A percentile compares a stretch with the other conserved stretches of the same genome.
Evolutionary conservation across 2,329 filamentous ascomycete species (phyloP).

Genomic region (Pseudogymnoascus sp.): DNA sequence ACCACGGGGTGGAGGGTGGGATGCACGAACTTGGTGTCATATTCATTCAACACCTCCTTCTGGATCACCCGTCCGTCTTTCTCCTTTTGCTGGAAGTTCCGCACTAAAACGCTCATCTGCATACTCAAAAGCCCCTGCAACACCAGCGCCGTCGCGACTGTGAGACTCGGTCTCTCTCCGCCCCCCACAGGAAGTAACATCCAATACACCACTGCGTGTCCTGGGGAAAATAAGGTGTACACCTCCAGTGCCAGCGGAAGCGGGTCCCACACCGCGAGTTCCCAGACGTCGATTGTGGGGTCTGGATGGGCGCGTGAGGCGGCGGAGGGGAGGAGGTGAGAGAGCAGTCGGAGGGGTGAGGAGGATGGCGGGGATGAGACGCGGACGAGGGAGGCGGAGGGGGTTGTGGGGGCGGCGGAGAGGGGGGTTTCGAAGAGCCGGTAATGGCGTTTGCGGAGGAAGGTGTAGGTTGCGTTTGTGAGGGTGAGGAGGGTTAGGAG

Average conservation of each 20-base stretch:
- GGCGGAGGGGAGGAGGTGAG: constrained; percentile 61
- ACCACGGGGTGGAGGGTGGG: constrained; percentile 77
- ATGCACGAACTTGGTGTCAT: constrained; percentile 91
- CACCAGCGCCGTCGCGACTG: constrained; percentile 73
- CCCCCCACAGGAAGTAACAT: constrained; percentile 72
- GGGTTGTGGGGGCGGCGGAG: constrained; percentile 65
- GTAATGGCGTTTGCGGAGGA: constrained; percentile 75
- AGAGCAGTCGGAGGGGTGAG: constrained; percentile 70
- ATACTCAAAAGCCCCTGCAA: constrained; percentile 66
- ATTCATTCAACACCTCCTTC: constrained; percentile 88
- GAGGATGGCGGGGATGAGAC: constrained; percentile 75
- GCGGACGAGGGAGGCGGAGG: constrained; percentile 78
- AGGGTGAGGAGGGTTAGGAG: constrained; percentile 57
- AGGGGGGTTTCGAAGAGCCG: constrained; percentile 83
- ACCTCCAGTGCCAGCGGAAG: constrained; percentile 72
- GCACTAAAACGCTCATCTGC: constrained; percentile 67
- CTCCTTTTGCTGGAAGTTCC: constrained; percentile 70
- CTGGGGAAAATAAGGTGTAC: constrained; percentile 86
- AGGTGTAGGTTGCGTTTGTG: constrained; percentile 72
- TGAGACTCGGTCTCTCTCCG: constrained; percentile 75
- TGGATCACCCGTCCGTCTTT: constrained; percentile 81
- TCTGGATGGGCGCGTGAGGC: constrained; percentile 78
- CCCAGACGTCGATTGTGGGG: constrained; percentile 81
- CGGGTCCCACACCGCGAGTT: constrained; percentile 88
- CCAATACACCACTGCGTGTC: constrained; percentile 85